These are phyloP conservation scores for Papiliotrema nemorosa DNA, from an alignment of 1,284 basidiomycete genomes.

Conservation along the genomic window DNA sequence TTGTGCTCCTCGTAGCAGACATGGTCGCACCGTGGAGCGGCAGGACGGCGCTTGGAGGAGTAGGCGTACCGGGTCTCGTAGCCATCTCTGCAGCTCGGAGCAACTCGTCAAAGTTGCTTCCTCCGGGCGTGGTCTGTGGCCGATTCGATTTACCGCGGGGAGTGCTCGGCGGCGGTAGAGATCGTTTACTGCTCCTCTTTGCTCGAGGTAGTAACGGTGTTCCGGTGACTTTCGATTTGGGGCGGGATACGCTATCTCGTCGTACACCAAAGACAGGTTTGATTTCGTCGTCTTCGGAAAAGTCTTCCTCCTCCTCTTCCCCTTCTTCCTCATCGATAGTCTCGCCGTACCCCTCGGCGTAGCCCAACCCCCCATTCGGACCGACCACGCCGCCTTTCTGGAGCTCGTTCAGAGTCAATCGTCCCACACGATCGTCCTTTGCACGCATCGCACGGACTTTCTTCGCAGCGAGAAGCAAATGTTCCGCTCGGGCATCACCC, in stretches of 20 bases:
- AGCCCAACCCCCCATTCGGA: constrained; percentile 42
- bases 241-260: constrained; percentile 2
- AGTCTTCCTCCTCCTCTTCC: constrained; percentile 25
- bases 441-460: constrained; percentile 39
- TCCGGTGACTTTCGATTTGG: constrained; percentile 7
- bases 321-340: constrained; percentile 14
- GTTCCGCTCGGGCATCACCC: constrained; percentile 47
- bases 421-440: constrained; percentile 26
- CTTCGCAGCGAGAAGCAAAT: constrained; percentile 44
- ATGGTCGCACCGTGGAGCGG: constrained; percentile 25
- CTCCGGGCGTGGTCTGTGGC: constrained; percentile 42
- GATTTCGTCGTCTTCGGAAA: constrained; percentile 20
- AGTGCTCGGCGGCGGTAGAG: constrained; percentile 22
- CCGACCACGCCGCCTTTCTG: constrained; percentile 38
- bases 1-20: constrained; percentile 31
- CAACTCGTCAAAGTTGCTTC: constrained; percentile 42
- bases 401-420: constrained; percentile 39
- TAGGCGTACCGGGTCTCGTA: constrained; percentile 35
- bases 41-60: constrained; percentile 13
- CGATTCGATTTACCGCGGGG: constrained; percentile 17
- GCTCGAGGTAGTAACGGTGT: constrained; percentile 30
- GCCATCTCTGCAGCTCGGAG: constrained; percentile 45
- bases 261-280: constrained; percentile 8
- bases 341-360: constrained; percentile 44
- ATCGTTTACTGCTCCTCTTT: constrained; percentile 27